Evolutionary conservation across 139 green algal species (phyloP).

Genomic region (Pleodorina starrii): DNA sequence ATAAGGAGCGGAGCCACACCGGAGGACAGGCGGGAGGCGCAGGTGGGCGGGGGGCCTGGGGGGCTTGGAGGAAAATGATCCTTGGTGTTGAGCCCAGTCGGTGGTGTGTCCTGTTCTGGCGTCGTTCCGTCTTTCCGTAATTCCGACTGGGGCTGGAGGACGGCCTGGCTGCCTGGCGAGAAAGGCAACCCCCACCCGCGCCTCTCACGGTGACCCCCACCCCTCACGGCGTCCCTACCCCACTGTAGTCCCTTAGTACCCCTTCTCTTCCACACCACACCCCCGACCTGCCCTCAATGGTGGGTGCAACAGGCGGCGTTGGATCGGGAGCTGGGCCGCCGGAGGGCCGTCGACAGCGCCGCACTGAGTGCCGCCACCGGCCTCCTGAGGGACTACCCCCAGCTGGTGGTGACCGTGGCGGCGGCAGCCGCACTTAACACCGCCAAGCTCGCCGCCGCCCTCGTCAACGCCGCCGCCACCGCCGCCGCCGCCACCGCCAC

Average conservation of each 20-base stretch:
- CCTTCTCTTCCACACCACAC: too few species aligned
- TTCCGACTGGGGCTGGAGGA: too few species aligned
- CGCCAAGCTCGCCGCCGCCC: background rate
- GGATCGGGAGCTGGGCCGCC: slow-evolving; percentile 48
- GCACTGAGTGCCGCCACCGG: slow-evolving; percentile 45
- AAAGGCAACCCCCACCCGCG: too few species aligned
- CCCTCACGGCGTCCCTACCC: too few species aligned
- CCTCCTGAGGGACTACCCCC: slow-evolving; percentile 46
- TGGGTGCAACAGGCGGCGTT: slow-evolving; percentile 67
- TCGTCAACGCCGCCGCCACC: background rate
- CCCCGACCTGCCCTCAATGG: too few species aligned
- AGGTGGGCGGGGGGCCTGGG: slow-evolving; percentile 20
- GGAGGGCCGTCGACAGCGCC: slow-evolving; percentile 63
- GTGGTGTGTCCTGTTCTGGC: too few species aligned
- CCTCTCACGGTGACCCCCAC: too few species aligned
- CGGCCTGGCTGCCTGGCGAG: too few species aligned
- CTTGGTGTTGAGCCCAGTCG: too few species aligned
- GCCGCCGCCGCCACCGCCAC: background rate
- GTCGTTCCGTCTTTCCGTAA: too few species aligned
- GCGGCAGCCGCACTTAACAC: background rate
- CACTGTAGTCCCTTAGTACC: too few species aligned
- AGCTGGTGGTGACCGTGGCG: background rate
- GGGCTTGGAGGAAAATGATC: too few species aligned
- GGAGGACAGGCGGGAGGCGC: slow-evolving; percentile 39
- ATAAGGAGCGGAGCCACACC: slow-evolving; percentile 24